Percentiles rank a stretch among this genome's conserved stretches.
Evolutionary conservation across 768 basidiomycete genomes (phyloP).

Genomic region (Pisolithus microcarpus): DNA sequence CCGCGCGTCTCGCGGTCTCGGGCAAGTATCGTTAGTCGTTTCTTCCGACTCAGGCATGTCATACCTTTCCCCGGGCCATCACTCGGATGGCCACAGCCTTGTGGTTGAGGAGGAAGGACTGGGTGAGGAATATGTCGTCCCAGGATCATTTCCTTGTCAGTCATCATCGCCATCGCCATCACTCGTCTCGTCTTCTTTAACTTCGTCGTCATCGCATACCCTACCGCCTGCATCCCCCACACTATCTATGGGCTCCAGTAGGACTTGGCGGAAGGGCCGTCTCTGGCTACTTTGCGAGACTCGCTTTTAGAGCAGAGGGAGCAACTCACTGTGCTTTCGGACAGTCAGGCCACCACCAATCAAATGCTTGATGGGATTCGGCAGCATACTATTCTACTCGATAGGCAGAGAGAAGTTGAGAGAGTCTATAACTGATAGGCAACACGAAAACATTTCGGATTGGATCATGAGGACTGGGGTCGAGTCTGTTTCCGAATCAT

Average conservation of each 20-base stretch:
- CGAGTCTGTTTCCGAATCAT: slow-evolving; percentile 26
- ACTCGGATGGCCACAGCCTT: slow-evolving; percentile 59
- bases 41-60: slow-evolving; percentile 32
- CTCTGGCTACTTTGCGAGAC: slow-evolving; percentile 41
- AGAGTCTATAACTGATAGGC: slow-evolving; percentile 11
- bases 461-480: not conserved
- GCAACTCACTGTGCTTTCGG: slow-evolving; percentile 51
- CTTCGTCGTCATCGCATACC: slow-evolving; percentile 27
- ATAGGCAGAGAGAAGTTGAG: slow-evolving; percentile 4
- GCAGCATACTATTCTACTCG: slow-evolving; percentile 21
- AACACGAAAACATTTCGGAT: slow-evolving; percentile 15
- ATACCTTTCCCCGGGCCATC: slow-evolving; percentile 49
- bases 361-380: slow-evolving; percentile 50
- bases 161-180: slow-evolving; percentile 32
- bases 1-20: slow-evolving; percentile 2
- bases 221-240: slow-evolving; percentile 32
- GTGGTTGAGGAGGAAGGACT: slow-evolving; percentile 31
- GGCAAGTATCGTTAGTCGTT: slow-evolving; percentile 33
- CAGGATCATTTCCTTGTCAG: slow-evolving; percentile 32
- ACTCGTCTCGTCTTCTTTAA: slow-evolving; percentile 28
- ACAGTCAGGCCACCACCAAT: slow-evolving; percentile 50
- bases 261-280: slow-evolving; percentile 27
- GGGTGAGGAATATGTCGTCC: slow-evolving; percentile 10
- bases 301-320: slow-evolving; percentile 53
- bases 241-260: slow-evolving; percentile 30